Percentiles rank a stretch among this genome's conserved stretches.
Conservation (phyloP, 2,329 filamentous ascomycete genomes). For the Clarireedia monteithiana region DNA sequence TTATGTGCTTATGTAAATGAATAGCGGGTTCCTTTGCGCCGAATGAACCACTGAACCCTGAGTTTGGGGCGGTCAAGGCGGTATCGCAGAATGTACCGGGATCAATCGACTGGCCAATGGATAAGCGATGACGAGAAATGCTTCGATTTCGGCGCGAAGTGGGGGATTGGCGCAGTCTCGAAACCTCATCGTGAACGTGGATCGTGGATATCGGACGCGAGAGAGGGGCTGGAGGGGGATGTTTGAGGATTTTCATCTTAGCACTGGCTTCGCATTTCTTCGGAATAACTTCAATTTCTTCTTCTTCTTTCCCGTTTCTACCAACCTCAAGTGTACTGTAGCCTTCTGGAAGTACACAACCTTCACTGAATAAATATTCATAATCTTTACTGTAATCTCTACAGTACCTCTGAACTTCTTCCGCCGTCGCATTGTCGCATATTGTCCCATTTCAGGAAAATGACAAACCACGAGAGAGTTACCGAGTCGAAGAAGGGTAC, state of each 20-base stretch:
- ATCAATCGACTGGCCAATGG: no score
- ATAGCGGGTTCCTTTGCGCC: no score
- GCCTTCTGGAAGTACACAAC: no score
- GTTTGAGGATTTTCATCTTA: no score
- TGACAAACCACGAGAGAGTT: conserved; percentile 15
- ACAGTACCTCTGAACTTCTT: neutral
- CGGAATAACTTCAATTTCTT: neutral
- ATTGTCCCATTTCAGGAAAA: conserved; percentile 1
- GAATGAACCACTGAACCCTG: no score
- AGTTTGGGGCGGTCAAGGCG: no score
- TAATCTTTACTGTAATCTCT: neutral
- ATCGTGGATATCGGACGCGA: neutral
- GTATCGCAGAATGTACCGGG: neutral
- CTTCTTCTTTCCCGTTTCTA: neutral
- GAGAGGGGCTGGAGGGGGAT: neutral
- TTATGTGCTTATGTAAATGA: no score
- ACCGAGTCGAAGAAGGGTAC: conserved; percentile 27
- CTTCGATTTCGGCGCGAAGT: neutral
- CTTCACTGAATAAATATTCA: neutral
- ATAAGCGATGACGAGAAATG: no score
- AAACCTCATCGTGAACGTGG: neutral
- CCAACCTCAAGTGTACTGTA: no score
- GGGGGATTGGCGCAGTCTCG: neutral
- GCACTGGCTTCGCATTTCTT: no score
- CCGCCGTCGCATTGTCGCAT: neutral